Evolutionary conservation across 257 asterid species (phyloP).

Genomic region (Nicotiana tomentosiformis): DNA sequence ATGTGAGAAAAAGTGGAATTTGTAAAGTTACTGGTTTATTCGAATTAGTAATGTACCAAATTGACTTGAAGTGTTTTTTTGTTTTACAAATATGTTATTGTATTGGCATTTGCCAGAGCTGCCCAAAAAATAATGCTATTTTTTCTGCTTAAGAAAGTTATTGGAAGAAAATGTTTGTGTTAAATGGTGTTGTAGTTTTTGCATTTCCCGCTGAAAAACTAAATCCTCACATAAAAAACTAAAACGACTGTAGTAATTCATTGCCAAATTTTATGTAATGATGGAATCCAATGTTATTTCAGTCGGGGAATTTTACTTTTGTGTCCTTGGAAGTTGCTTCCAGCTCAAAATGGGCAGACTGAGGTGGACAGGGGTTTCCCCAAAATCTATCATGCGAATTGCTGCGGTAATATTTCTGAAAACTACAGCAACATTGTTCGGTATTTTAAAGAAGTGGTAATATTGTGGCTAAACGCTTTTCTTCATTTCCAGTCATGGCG

Average conservation of each 20-base stretch:
- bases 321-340: background rate
- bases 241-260: background rate
- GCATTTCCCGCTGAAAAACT: background rate
- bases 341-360: slow-evolving; percentile 27
- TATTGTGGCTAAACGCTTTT: background rate
- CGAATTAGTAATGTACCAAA: background rate
- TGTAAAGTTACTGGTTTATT: background rate
- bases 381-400: slow-evolving; percentile 30
- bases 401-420: slow-evolving; percentile 33
- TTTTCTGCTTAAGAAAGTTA: background rate
- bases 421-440: background rate
- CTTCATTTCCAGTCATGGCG: slow-evolving; percentile 23
- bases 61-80: background rate
- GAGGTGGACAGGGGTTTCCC: slow-evolving; percentile 28
- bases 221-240: background rate
- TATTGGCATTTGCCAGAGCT: background rate
- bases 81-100: background rate
- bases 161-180: background rate
- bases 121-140: background rate
- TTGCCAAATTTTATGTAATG: background rate
- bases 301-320: background rate
- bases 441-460: background rate
- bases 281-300: background rate
- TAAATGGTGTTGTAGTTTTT: background rate
- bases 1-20: background rate